Evolutionary conservation across 345 rosid species (phyloP), one percentile per base, ranked within the genome.

Genomic region (Jatropha curcas): DNA sequence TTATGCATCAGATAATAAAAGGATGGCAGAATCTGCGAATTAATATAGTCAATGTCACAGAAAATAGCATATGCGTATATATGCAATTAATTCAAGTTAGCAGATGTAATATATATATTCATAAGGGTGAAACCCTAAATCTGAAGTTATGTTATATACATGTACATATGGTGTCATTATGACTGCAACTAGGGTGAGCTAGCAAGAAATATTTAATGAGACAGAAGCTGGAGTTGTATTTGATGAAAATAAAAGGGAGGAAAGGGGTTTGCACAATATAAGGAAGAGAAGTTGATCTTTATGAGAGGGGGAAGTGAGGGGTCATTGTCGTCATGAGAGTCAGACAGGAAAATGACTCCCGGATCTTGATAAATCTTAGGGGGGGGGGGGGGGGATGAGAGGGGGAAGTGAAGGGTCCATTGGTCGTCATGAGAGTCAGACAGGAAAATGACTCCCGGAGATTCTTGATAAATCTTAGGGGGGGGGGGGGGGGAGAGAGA

Each of bases 311-410:
- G 51, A 71, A 46, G 7, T 30, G 30, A 59, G 2, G 66, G 66
- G 66, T 59, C 73, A 45, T 45, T 46, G 28, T 71, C 46, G 31
- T 13, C 56, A 20, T 30, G 43, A 59, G 57, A 71, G 66, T 71
- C 34, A 71, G 41, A 55, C 46, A 34, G 7, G 60, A 67, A 67
- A 67, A 30, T 22, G 60, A 51, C 71, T 31, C 13, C 39, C 71
- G 52, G 57, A 71, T 70, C 74, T 58, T 59, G 45, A 45, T 30
- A 59, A 30, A 71, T 45, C 65, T 68, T n/a, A n/a, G n/a, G n/a
- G n/a, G 3, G 22, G 24, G 28, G 58, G 28, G 11, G 11, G 11
- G 45, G 45, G 45, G 45, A 51, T 67, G 8, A 31, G 6, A 7
- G 31, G 13, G 48, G 14, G 51, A 71, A 46, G 7, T 30, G 30